These are phyloP conservation scores for Dipteronia sinensis DNA, from an alignment of 345 rosid genomes.

Conservation along the genomic window DNA sequence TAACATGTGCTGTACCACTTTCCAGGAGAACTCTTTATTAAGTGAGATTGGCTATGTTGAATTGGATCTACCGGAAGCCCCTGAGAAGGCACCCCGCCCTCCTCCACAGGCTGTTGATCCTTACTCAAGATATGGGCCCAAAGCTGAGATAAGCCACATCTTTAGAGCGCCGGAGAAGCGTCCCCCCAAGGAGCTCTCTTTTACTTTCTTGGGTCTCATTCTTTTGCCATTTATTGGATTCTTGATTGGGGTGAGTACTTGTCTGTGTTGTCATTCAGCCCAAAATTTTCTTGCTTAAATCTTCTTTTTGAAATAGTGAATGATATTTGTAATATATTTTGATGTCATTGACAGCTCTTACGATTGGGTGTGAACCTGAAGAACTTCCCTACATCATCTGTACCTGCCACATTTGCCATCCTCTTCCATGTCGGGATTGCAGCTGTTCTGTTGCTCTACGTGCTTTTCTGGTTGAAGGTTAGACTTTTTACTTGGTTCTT, in stretches of 20 bases:
- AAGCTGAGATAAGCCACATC: constrained; percentile 86
- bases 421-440: constrained; percentile 90
- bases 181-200: constrained; percentile 79
- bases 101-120: constrained; percentile 67
- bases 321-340: constrained; percentile 5
- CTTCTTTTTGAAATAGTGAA: neutral
- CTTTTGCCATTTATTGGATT: constrained; percentile 79
- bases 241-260: constrained; percentile 72
- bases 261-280: neutral
- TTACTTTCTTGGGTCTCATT: constrained; percentile 78
- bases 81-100: constrained; percentile 86
- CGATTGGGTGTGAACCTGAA: constrained; percentile 80
- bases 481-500: constrained; percentile 4
- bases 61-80: constrained; percentile 88
- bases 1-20: constrained; percentile 13
- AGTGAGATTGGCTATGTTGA: constrained; percentile 70
- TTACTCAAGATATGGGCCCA: constrained; percentile 73
- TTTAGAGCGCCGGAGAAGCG: constrained; percentile 89
- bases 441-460: constrained; percentile 80
- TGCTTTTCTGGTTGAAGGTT: constrained; percentile 96
- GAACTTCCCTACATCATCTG: constrained; percentile 73
- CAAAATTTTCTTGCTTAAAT: neutral
- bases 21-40: constrained; percentile 86
- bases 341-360: constrained; percentile 50
- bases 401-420: constrained; percentile 63